Conservation (phyloP, 2,329 filamentous ascomycete species). For the Fusarium piperis region DNA sequence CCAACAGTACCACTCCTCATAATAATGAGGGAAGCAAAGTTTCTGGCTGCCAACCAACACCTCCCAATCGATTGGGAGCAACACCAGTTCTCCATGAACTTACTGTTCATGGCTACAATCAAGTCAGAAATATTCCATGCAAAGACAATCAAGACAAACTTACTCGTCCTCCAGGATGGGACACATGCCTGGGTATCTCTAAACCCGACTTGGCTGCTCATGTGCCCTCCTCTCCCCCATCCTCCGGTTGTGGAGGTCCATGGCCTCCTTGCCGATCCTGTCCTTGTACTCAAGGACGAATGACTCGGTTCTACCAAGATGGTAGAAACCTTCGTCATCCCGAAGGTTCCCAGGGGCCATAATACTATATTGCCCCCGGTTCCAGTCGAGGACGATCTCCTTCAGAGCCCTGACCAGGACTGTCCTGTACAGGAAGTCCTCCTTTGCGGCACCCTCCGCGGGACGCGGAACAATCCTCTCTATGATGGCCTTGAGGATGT, state of each 20-base stretch:
- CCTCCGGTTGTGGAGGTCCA: conserved; percentile 38
- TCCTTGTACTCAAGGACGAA: conserved; percentile 56
- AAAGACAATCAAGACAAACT: not conserved
- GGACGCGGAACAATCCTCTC: conserved; percentile 48
- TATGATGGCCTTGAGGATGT: conserved; percentile 58
- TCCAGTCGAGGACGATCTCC: conserved; percentile 58
- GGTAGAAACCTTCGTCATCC: conserved; percentile 54
- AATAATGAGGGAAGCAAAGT: not conserved
- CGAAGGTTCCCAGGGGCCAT: conserved; percentile 40
- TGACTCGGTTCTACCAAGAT: conserved; percentile 51
- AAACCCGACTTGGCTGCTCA: not conserved
- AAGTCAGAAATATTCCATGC: not conserved
- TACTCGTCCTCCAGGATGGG: not conserved
- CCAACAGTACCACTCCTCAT: not conserved
- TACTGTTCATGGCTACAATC: not conserved
- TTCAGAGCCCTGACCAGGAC: conserved; percentile 56
- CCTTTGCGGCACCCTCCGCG: conserved; percentile 32
- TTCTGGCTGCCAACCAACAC: not conserved
- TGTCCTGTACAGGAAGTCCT: conserved; percentile 46
- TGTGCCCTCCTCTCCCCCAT: not conserved
- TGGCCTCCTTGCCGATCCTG: conserved; percentile 49
- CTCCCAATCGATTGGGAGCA: not conserved
- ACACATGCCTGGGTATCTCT: not conserved
- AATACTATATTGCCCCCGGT: conserved; percentile 52
- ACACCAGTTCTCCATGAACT: not conserved